Evolutionary conservation across 1,139 yeast species (phyloP), one percentile per base, ranked within the genome.

Genomic region (Zygoascus sp.): DNA sequence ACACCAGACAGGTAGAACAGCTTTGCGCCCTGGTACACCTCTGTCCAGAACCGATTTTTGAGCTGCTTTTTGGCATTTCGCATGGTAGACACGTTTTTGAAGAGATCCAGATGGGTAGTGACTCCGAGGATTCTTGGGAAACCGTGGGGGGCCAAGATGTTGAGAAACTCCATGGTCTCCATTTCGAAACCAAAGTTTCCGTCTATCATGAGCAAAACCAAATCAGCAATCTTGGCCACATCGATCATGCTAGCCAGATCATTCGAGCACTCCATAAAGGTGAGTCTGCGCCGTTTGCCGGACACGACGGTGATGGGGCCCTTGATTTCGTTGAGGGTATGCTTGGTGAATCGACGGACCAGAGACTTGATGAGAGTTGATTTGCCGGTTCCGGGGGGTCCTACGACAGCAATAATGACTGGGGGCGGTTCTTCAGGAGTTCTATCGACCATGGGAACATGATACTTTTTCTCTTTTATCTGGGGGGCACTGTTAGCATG

Each of bases 361-460:
- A 94, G 72, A 8, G 97, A 89, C 64, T 88, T 84, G 62, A 94
- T 88, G 61, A 94, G 74, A 0, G 98, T 92, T 16, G 97, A 80
- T 64, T 94, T 94, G 54, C 99, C 99, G 0, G 97, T 92, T 9
- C 99, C 99, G 7, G 96, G 96, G 8, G 99, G 99, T 0, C 99
- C 99, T 15, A 92, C 97, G 5, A 92, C 96, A 0, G 97, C 97
- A 32, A 94, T 88, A 49, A 94, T 82, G 19, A 92, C 84, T 47
- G 98, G 98, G 32, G 98, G 97, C 1, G 98, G 97, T 59, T 90
- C 97, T 49, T 92, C 98, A 0, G 98, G 97, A 0, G 97, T 89
- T 59, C 98, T 75, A 62, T 92, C 96, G 45, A 92, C 85, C 97
- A 92, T 89, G 13, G 98, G 98, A 23, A 90, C 97, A 73, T 92